A percentile compares a stretch with the other conserved stretches of the same genome.
Conservation (phyloP, 768 basidiomycete genomes). For the Kwoniella heveanensis region DNA sequence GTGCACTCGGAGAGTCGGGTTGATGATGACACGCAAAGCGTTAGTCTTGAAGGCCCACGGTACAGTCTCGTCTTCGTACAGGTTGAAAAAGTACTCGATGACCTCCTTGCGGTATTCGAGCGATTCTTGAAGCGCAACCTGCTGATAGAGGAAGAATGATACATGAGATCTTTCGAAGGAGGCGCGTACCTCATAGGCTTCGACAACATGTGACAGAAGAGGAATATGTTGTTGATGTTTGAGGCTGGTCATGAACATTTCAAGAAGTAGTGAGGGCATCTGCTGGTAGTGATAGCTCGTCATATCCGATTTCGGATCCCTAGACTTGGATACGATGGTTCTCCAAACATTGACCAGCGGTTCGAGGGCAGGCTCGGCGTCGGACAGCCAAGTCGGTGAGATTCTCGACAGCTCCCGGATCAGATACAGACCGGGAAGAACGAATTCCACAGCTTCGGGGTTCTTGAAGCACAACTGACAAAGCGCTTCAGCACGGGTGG, state of each 20-base stretch:
- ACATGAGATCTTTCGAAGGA: slow-evolving; percentile 78
- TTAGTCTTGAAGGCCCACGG: slow-evolving; percentile 73
- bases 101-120: slow-evolving; percentile 72
- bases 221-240: slow-evolving; percentile 76
- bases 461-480: slow-evolving; percentile 55
- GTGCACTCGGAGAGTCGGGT: slow-evolving; percentile 79
- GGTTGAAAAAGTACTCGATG: slow-evolving; percentile 77
- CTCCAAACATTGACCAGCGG: slow-evolving; percentile 75
- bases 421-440: slow-evolving; percentile 73
- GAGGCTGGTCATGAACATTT: slow-evolving; percentile 68
- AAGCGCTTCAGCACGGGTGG: slow-evolving; percentile 51
- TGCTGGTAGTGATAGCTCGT: slow-evolving; percentile 47
- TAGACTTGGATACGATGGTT: slow-evolving; percentile 49
- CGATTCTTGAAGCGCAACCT: slow-evolving; percentile 74
- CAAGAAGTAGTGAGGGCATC: slow-evolving; percentile 65
- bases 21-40: slow-evolving; percentile 72
- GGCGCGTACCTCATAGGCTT: slow-evolving; percentile 74
- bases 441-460: slow-evolving; percentile 59
- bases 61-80: slow-evolving; percentile 70
- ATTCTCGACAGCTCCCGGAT: slow-evolving; percentile 73
- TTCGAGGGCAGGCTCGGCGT: slow-evolving; percentile 66
- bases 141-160: slow-evolving; percentile 80
- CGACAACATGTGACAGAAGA: slow-evolving; percentile 82
- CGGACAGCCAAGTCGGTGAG: slow-evolving; percentile 70
- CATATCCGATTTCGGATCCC: slow-evolving; percentile 40